Evolutionary conservation across 2,329 filamentous ascomycete genomes (phyloP), one percentile per base, ranked within the genome.

Genomic region (Geoglossum cookeanum): DNA sequence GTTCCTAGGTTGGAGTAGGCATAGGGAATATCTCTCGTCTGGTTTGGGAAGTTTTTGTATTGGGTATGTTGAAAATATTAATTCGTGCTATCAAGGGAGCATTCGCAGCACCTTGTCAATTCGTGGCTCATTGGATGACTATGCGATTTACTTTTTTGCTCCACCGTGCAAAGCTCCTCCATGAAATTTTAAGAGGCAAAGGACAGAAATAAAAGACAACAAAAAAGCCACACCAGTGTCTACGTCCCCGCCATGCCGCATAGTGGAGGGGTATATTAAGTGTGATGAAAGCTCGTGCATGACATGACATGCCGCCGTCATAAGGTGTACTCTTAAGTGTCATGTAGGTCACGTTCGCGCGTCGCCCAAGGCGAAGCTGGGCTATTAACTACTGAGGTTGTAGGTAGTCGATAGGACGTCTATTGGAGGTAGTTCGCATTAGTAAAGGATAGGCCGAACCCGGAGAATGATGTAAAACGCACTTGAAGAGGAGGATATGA

Each of bases 401-500:
- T 17, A 3, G 49, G 9, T 53, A 53, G 49, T 53, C 49, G 30
- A 53, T 53, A 3, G 49, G 49, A 9, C 49, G 49, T 13, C 49
- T 53, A 17, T 37, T 17, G 9, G 37, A 3, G 32, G 15, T 35
- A 17, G 30, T 6, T 37, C 8, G 13, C 22, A 32, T 35, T 53
- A 53, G 49, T 32, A 37, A 35, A 5, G 30, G 11, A 3, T 17
- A 53, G 56, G 57, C 39, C 4, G 27, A 30, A 33, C n/a, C 22
- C 13, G 3, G 30, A 9, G n/a, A 32, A 30, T 11, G 29, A 27
- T 32, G n/a, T 35, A 22, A 45, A 44, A 76, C 86, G 70, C 74
- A 96, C 91, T 98, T 98, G 80, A 98, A 98, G 35, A 98, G 80
- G 57, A 98, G 79, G 66, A 98, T 98, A 70, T 98, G 92, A 62